A percentile compares a stretch with the other conserved stretches of the same genome.
Evolutionary conservation across 768 basidiomycete species (phyloP).

Genomic region (Hericium coralloides): DNA sequence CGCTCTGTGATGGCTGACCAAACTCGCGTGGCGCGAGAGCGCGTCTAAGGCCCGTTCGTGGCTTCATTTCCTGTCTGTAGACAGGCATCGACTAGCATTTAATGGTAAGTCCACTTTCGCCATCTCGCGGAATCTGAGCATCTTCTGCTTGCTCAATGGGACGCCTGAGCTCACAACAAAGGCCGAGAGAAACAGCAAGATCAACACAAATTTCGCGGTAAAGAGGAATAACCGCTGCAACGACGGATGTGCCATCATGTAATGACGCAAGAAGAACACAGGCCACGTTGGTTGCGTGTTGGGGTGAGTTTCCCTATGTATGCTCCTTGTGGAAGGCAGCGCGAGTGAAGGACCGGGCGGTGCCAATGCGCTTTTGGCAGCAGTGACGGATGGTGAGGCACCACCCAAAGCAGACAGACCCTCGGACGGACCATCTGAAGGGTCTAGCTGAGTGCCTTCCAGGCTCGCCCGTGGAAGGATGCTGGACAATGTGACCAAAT

Average conservation of each 20-base stretch:
- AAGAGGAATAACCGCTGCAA: constrained; percentile 27
- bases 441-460: background rate
- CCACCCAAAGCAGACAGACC: too few species aligned
- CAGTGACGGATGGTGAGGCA: too few species aligned
- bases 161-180: constrained; percentile 21
- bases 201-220: constrained; percentile 20
- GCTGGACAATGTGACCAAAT: constrained; percentile 12
- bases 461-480: background rate
- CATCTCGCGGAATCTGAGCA: background rate
- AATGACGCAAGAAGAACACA: constrained; percentile 12
- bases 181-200: constrained; percentile 18
- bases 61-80: background rate
- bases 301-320: background rate
- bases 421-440: background rate
- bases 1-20: background rate
- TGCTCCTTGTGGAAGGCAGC: background rate
- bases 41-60: background rate
- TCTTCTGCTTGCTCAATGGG: constrained; percentile 15
- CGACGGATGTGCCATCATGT: constrained; percentile 18
- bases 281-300: background rate
- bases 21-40: background rate
- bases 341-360: background rate
- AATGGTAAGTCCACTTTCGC: background rate
- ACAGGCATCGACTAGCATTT: background rate
- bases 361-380: too few species aligned